Evolutionary conservation across 164 flowering plant species (phyloP), one percentile per base, ranked within the genome.

Genomic region (Dillenia suffruticosa): DNA sequence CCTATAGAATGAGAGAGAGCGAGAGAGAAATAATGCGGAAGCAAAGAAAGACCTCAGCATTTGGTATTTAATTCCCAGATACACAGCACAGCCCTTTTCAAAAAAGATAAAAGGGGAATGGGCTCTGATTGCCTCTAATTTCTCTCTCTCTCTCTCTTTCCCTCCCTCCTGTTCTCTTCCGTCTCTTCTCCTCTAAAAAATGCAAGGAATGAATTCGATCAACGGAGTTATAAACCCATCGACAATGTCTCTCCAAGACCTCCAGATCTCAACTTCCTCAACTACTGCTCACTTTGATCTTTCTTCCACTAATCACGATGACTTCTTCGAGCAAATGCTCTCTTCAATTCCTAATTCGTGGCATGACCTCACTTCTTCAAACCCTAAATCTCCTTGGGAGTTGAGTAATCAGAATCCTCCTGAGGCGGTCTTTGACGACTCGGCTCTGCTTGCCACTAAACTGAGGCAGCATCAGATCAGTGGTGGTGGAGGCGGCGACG

Each of bases 321-420:
- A 92, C 49, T 88, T 90, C 54, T 69, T 92, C 17, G 97, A 92
- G 9, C 98, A 92, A 67, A 88, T 92, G 80, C 79, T 92, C 13
- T 89, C 92, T 9, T 32, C 40, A 5, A 65, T 62, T 17, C 65
- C 75, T 12, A 80, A 90, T 26, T 72, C 83, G 24, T 78, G 82
- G 67, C 65, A 44, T 65, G 84, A 76, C 67, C 76, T 70, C 61
- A 66, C 60, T 6, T 61, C 51, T 6, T 61, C 51, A 58, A 58
- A 61, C 66, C 71, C 70, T 46, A 67, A 59, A 15, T 65, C 79
- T 44, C 64, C 79, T 3, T 78, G 87, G 83, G 78, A 77, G 43
- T 69, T 68, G 44, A 68, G 61, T 45, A 62, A 74, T 5, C 62
- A 66, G 43, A 55, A 60, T 65, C 68, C 76, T 57, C 59, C 57